phyloP scores from a whole-genome alignment of 1,284 basidiomycete genomes.

The Pascua guehoae region DNA sequence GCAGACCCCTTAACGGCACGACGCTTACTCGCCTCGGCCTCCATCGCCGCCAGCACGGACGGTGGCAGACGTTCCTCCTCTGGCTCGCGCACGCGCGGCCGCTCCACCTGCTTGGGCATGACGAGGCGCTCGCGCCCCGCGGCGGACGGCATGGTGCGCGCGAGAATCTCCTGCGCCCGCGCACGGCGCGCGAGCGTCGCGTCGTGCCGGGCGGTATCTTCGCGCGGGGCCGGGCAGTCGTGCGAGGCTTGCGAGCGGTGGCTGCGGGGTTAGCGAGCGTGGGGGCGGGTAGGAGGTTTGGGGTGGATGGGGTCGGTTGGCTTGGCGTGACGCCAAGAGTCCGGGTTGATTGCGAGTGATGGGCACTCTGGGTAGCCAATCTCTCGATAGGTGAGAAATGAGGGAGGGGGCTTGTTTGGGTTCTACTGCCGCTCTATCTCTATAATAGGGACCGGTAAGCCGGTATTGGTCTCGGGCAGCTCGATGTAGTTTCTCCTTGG shows the following conservation, averaged over 20 bases:
- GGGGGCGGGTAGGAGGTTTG: neutral
- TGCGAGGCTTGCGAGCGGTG: constrained; percentile 32
- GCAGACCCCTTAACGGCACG: neutral
- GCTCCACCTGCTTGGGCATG: constrained; percentile 27
- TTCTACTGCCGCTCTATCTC: too few relatives aligned
- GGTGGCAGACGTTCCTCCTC: constrained; percentile 21
- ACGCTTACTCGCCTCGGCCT: neutral
- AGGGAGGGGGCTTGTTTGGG: too few relatives aligned
- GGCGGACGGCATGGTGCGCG: constrained; percentile 28
- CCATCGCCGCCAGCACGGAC: neutral
- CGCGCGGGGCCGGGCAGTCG: constrained; percentile 28
- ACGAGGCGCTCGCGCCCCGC: constrained; percentile 18
- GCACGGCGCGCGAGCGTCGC: constrained; percentile 22
- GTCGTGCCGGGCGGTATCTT: constrained; percentile 27
- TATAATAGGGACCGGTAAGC: too few relatives aligned
- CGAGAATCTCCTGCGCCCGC: constrained; percentile 31
- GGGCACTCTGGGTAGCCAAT: too few relatives aligned
- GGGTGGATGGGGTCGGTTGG: neutral
- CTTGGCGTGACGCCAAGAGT: too few relatives aligned
- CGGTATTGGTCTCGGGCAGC: too few relatives aligned
- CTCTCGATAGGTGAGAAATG: too few relatives aligned
- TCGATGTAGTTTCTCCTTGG: too few relatives aligned
- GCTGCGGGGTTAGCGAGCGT: constrained; percentile 14
- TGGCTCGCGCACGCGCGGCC: constrained; percentile 18
- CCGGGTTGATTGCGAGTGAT: too few relatives aligned